Percentiles rank a stretch among this genome's conserved stretches.
Conservation (phyloP, 805 yeast genomes). For the Pichia kluyveri region DNA sequence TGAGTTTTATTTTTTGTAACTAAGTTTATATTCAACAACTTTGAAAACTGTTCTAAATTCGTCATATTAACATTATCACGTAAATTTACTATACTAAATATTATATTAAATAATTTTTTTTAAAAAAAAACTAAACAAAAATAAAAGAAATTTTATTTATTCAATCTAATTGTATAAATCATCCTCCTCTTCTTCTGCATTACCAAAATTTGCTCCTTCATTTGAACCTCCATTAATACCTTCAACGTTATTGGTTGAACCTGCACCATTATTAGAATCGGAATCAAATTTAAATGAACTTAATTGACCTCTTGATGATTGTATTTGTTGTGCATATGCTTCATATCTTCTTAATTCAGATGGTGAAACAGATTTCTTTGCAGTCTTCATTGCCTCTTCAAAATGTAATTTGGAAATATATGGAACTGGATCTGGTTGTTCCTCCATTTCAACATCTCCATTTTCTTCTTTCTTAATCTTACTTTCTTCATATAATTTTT, state of each 20-base stretch:
- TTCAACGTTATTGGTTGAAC: slow-evolving; percentile 17
- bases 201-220: slow-evolving; percentile 38
- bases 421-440: slow-evolving; percentile 91
- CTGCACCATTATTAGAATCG: neutral
- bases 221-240: slow-evolving; percentile 22
- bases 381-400: slow-evolving; percentile 99
- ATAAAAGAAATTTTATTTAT: neutral
- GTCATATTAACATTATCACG: no score
- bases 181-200: slow-evolving; percentile 40
- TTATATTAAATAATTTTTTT: no score
- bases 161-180: slow-evolving; percentile 30
- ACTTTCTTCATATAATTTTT: slow-evolving; percentile 36
- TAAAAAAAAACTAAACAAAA: no score
- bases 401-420: slow-evolving; percentile 88
- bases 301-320: slow-evolving; percentile 91
- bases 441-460: slow-evolving; percentile 41
- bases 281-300: slow-evolving; percentile 75
- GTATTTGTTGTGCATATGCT: slow-evolving; percentile 94
- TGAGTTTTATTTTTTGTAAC: neutral
- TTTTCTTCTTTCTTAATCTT: slow-evolving; percentile 42
- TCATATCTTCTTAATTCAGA: slow-evolving; percentile 98
- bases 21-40: no score
- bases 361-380: slow-evolving; percentile 93
- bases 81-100: no score
- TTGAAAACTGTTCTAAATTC: no score